Conservation (phyloP, 345 rosid species). For the Bruguiera parviflora region DNA sequence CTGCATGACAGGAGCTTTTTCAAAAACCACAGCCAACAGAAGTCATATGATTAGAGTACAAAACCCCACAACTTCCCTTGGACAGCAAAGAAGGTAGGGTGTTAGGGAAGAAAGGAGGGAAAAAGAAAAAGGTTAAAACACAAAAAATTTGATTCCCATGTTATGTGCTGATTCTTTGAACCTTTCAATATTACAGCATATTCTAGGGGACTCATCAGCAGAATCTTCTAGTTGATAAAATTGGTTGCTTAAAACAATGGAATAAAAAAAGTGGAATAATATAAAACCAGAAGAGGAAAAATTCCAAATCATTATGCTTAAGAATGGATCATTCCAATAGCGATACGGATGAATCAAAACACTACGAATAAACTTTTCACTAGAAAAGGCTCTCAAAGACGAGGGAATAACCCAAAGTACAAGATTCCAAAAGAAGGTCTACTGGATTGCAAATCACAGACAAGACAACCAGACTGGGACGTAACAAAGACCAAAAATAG, state of each 20-base stretch:
- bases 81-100: background rate
- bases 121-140: background rate
- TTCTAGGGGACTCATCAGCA: constrained; percentile 6
- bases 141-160: background rate
- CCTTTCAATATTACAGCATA: background rate
- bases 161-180: background rate
- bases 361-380: constrained; percentile 40
- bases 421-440: constrained; percentile 52
- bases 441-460: constrained; percentile 21
- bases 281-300: constrained; percentile 25
- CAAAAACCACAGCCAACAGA: too few relatives aligned
- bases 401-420: constrained; percentile 57
- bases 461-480: constrained; percentile 21
- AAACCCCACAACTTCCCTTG: background rate
- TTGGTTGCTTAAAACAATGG: constrained; percentile 15
- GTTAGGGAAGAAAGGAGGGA: background rate
- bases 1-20: too few relatives aligned
- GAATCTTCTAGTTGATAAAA: constrained; percentile 16
- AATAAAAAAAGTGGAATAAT: constrained; percentile 15
- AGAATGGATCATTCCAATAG: constrained; percentile 26
- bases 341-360: constrained; percentile 35
- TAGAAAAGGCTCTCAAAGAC: constrained; percentile 49
- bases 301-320: constrained; percentile 28
- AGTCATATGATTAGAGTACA: background rate
- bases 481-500: constrained; percentile 7